Evolutionary conservation across 2,329 filamentous ascomycete genomes (phyloP), one percentile per base, ranked within the genome.

Genomic region (Cladobotryum mycophilum): DNA sequence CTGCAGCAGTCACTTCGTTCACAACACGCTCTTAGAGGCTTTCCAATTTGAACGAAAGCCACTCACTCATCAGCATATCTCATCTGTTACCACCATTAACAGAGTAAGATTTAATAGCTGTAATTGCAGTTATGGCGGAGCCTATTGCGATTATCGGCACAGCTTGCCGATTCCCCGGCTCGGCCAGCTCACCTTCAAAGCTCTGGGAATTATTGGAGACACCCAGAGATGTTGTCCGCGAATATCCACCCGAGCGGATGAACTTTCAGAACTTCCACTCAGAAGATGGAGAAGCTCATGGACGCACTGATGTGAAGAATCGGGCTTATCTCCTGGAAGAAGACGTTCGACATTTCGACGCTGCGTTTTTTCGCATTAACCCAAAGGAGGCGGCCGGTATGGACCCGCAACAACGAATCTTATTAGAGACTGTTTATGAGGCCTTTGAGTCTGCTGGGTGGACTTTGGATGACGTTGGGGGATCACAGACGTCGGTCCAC

Each of bases 381-480:
- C 61, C 64, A 2, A 55, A 62, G 13, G 72, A 75, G 53, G 69
- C 68, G 13, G 59, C 61, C 45, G 61, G 58, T 25, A 64, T 73
- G 52, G 72, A 76, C 42, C 73, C 72, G 1, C 70, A 73, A 53
- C 70, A 73, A 50, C 62, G 71, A 3, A 63, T 67, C 25, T 56
- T 70, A 14, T 61, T 71, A 4, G 68, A 74, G 42, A 64, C 69
- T 0, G 62, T 63, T 4, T 72, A 69, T 44, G 70, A 74, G 49
- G 67, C 70, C 1, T 52, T 79, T 1, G 67, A 67, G 25, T 59
- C 58, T 11, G 65, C 63, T 1, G 70, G 69, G n/a, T 41, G 66
- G 1, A 52, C 62, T 1, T 51, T 71, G 6, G 59, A 68, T 2
- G 34, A 55, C 3, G 48, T 67, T 12, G 42, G 41, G 2, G 58